phyloP scores from a whole-genome alignment of 1,284 basidiomycete species.

The Rugosomyces carneus region DNA sequence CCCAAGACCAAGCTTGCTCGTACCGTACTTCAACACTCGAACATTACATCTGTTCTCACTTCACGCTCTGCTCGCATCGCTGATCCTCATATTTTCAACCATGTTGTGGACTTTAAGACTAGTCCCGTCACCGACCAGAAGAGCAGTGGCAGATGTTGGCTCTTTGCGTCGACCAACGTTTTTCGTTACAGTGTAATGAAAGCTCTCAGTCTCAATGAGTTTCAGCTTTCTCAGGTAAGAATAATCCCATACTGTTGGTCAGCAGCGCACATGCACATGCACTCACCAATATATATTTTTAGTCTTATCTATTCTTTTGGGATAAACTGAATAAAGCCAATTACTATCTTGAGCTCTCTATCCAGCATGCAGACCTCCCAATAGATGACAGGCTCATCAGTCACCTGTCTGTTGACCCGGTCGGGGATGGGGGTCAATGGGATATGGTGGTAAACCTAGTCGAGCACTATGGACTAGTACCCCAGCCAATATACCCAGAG shows the following conservation, averaged over 20 bases:
- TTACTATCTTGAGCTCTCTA: conserved; percentile 86
- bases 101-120: conserved; percentile 73
- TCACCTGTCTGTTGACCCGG: conserved; percentile 72
- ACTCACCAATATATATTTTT: conserved; percentile 8
- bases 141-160: conserved; percentile 85
- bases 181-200: conserved; percentile 82
- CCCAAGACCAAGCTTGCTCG: conserved; percentile 74
- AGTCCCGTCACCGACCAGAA: conserved; percentile 86
- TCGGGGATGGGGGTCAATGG: conserved; percentile 92
- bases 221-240: conserved; percentile 79
- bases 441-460: conserved; percentile 92
- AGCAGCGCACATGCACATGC: neutral
- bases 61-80: conserved; percentile 59
- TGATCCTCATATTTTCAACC: conserved; percentile 83
- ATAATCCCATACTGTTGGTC: neutral
- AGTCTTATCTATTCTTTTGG: conserved; percentile 91
- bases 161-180: conserved; percentile 88
- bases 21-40: conserved; percentile 72
- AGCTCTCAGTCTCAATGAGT: conserved; percentile 79
- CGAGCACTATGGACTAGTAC: conserved; percentile 78
- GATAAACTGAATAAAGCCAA: conserved; percentile 95
- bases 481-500: conserved; percentile 81
- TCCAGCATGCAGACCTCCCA: conserved; percentile 76
- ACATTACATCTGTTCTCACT: conserved; percentile 63
- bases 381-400: conserved; percentile 80